phyloP scores from a whole-genome alignment of 2,329 filamentous ascomycete genomes.

The Bipolaris oryzae region DNA sequence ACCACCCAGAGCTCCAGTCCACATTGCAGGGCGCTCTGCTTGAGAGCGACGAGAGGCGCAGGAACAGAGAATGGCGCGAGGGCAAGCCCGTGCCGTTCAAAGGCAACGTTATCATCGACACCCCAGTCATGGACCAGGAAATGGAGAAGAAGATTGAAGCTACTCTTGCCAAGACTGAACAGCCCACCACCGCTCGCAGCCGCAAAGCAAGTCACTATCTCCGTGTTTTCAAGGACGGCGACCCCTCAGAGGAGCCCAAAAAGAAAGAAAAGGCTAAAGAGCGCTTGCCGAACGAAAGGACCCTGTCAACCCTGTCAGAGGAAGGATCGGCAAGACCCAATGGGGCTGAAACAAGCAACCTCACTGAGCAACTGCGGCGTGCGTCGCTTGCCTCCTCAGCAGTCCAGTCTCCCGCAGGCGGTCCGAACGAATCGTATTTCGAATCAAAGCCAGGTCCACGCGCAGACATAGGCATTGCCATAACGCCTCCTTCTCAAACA shows the following conservation, averaged over 20 bases:
- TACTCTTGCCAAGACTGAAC: constrained; percentile 64
- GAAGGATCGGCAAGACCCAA: constrained; percentile 25
- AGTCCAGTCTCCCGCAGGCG: constrained; percentile 33
- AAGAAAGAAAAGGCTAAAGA: constrained; percentile 54
- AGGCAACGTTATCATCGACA: constrained; percentile 46
- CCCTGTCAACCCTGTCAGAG: constrained; percentile 31
- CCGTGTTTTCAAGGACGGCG: constrained; percentile 68
- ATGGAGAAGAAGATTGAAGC: constrained; percentile 69
- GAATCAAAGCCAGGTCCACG: constrained; percentile 25
- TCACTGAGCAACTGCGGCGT: constrained; percentile 28
- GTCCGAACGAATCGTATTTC: constrained; percentile 37
- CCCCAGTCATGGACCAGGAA: constrained; percentile 52
- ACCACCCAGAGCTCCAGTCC: constrained; percentile 27
- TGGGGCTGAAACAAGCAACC: constrained; percentile 17
- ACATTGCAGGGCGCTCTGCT: constrained; percentile 36
- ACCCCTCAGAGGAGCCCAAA: constrained; percentile 59
- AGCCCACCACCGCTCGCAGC: constrained; percentile 61
- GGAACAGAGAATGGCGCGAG: constrained; percentile 57
- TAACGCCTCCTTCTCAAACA: constrained; percentile 3
- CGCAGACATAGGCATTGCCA: constrained; percentile 10
- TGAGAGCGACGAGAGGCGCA: constrained; percentile 51
- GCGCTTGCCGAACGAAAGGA: constrained; percentile 41
- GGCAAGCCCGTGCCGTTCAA: constrained; percentile 54
- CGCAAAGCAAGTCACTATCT: constrained; percentile 70
- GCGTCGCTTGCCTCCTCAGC: constrained; percentile 33